Evolutionary conservation across 2,329 filamentous ascomycete species (phyloP), one percentile per base, ranked within the genome.

Genomic region (Periglandula ipomoeae): DNA sequence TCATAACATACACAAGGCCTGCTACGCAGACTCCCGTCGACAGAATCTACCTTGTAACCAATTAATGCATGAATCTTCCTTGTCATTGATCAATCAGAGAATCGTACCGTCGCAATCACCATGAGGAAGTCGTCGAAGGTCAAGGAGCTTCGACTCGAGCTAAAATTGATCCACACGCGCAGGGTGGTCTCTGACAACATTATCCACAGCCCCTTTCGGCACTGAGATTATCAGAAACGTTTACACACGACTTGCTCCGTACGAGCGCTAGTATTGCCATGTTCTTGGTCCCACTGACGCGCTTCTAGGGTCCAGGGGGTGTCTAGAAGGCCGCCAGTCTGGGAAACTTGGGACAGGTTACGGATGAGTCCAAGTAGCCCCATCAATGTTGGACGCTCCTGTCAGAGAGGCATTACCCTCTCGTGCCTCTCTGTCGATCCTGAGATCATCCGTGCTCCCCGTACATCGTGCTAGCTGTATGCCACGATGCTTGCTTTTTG

Each of bases 281-380:
- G 41, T 23, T 24, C 30, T 35, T 26, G 20, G 47, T 27, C 46
- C 50, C 50, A 45, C 50, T 15, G 35, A 47, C 44, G 37, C 44
- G 50, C 35, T 46, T 39, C 30, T 39, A 46, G 44, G 50, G 37
- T 44, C 37, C 44, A 47, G 50, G 50, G 50, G 32, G 39, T 44
- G 39, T 26, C 22, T 38, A 5, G 34, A 46, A 7, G 37, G 20
- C 15, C 15, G 17, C 46, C 23, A 47, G 24, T 17, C 26, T 39
- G 10, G 32, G 34, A 39, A 39, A 34, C 27, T 40, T 20, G 45
- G 37, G 10, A 35, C 4, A 13, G 8, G 8, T 27, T 34, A 15
- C 3, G 6, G 3, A 32, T n/a, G n/a, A n/a, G 30, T 15, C 30
- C 30, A 32, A 15, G 9, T 11, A 15, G 15, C 30, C 30, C 30